These are phyloP conservation scores for Pilasporangium apinafurcum DNA, from an alignment of 352 stramenopile genomes.

Conservation along the genomic window DNA sequence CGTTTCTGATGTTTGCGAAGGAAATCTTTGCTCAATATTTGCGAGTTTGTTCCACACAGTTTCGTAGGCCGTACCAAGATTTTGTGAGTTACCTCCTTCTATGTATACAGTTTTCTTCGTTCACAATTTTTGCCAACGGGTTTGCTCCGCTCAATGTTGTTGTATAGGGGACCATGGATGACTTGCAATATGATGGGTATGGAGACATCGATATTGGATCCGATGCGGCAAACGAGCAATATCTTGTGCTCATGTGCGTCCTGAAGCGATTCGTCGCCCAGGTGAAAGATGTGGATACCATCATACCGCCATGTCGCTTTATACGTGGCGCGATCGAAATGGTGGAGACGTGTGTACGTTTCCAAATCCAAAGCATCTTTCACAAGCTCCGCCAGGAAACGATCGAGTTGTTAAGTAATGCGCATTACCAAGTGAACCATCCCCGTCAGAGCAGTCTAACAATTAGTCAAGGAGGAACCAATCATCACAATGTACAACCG, in stretches of 20 bases:
- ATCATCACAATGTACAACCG: conserved; percentile 36
- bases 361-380: conserved; percentile 77
- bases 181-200: conserved; percentile 24
- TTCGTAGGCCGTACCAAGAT: conserved; percentile 42
- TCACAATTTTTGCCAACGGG: too few relatives aligned
- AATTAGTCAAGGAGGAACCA: conserved; percentile 10
- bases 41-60: conserved; percentile 37
- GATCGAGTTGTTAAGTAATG: conserved; percentile 44
- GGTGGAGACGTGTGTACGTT: conserved; percentile 61
- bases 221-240: conserved; percentile 42
- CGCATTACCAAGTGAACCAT: conserved; percentile 38
- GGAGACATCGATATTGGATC: conserved; percentile 9
- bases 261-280: conserved; percentile 69
- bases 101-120: too few relatives aligned
- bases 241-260: conserved; percentile 78
- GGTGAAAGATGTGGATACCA: conserved; percentile 45
- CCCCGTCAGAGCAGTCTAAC: conserved; percentile 21
- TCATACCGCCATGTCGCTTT: conserved; percentile 50
- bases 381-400: conserved; percentile 49
- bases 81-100: too few relatives aligned
- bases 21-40: conserved; percentile 61
- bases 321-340: conserved; percentile 38
- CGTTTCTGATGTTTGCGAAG: conserved; percentile 65
- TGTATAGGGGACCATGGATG: conserved; percentile 37
- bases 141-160: too few relatives aligned